Evolutionary conservation across 1,284 basidiomycete species (phyloP).

Genomic region (Butyriboletus appendiculatus): DNA sequence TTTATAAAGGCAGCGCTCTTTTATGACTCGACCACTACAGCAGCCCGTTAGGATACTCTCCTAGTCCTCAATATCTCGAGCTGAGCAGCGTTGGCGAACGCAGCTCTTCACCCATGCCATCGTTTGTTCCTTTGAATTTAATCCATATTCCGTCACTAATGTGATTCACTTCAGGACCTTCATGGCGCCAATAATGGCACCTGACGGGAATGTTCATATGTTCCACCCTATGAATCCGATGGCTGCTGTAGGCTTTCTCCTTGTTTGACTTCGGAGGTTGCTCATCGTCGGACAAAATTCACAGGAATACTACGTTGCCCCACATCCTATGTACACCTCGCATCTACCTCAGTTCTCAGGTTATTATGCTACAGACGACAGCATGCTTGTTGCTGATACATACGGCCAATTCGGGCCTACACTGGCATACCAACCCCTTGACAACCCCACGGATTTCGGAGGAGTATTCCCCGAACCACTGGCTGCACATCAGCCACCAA

Average conservation of each 20-base stretch:
- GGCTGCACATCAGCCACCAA: slow-evolving; percentile 14
- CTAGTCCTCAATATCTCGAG: neutral
- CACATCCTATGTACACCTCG: neutral
- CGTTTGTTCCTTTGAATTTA: slow-evolving; percentile 12
- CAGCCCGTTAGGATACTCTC: neutral
- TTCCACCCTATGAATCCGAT: neutral
- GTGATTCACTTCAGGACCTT: slow-evolving; percentile 6
- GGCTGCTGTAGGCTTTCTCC: slow-evolving; percentile 10
- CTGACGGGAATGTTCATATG: neutral
- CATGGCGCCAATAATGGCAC: neutral
- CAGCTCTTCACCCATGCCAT: neutral
- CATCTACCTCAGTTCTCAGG: neutral
- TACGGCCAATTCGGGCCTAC: neutral
- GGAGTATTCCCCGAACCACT: neutral
- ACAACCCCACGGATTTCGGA: neutral
- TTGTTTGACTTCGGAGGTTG: neutral
- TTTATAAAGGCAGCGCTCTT: slow-evolving; percentile 15
- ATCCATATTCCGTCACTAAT: slow-evolving; percentile 5
- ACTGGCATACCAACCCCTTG: neutral
- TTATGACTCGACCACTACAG: slow-evolving; percentile 14
- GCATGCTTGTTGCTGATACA: neutral
- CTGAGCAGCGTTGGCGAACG: neutral
- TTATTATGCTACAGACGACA: neutral
- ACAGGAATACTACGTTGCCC: slow-evolving; percentile 14
- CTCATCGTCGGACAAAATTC: slow-evolving; percentile 1